Evolutionary conservation across 2,329 filamentous ascomycete genomes (phyloP), one percentile per base, ranked within the genome.

Genomic region (Sarocladium strictum): DNA sequence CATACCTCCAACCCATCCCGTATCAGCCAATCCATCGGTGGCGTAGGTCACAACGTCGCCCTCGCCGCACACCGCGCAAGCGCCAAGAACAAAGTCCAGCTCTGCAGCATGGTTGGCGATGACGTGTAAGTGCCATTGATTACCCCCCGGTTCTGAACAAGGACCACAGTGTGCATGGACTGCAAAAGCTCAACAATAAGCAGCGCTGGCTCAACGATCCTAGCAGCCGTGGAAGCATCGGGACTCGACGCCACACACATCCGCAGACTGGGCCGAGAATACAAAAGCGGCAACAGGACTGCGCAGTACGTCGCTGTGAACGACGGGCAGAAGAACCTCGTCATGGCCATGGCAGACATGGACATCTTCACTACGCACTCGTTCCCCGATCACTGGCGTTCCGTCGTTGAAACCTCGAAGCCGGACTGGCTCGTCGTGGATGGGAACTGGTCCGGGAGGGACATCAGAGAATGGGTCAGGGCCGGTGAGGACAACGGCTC

Each of bases 261-360:
- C 52, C 78, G 80, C 57, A 72, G 76, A 52, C 71, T 88, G 3
- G 69, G 72, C 14, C 71, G 70, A 15, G 69, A 76, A 41, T 73
- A 74, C 57, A 72, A 68, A 21, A 75, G 75, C 2, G 76, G 78
- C 1, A 78, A 77, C 29, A 80, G 88, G 55, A 97, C 93, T 2
- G 90, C 92, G 1, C 91, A 97, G 67, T 97, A 97, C 67, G 82
- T 97, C 2, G 88, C 93, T 15, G 76, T 97, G 59, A 99, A 97
- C 66, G 89, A 95, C 64, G 76, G 76, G 1, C 83, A 86, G 57
- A 95, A 91, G 68, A 87, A 92, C 59, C 81, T 99, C 2, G 79
- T 92, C n/a, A 71, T 97, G 58, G 93, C 91, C 45, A 96, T 97
- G 90, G 92, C 93, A 3, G 94, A 97, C 66, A 97, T 97, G 91